phyloP scores from a whole-genome alignment of 345 rosid species.

The Gossypium longicalyx region DNA sequence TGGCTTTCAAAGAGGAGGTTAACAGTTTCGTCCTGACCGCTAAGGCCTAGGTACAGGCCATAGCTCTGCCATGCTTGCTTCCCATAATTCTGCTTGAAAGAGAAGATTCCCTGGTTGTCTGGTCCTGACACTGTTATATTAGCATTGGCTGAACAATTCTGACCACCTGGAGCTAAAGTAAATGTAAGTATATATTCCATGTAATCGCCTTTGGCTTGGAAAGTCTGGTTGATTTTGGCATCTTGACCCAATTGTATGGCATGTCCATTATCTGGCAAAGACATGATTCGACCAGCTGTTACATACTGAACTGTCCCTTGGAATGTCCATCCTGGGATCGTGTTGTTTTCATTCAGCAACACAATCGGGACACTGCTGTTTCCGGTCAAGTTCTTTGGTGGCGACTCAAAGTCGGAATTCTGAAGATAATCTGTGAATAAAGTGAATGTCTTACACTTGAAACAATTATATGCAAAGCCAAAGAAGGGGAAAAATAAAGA shows the following conservation, averaged over 20 bases:
- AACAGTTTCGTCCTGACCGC: slow-evolving; percentile 36
- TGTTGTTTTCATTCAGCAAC: slow-evolving; percentile 35
- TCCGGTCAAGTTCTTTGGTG: slow-evolving; percentile 30
- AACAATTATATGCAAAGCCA: background rate
- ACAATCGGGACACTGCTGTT: slow-evolving; percentile 26
- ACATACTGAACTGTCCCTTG: slow-evolving; percentile 43
- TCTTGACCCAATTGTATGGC: slow-evolving; percentile 52
- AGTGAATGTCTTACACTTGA: background rate
- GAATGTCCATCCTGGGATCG: slow-evolving; percentile 56
- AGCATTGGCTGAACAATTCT: slow-evolving; percentile 37
- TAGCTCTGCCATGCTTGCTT: slow-evolving; percentile 44
- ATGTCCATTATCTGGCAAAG: slow-evolving; percentile 43
- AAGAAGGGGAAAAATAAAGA: slow-evolving; percentile 5
- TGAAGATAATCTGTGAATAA: slow-evolving; percentile 36
- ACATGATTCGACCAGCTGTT: slow-evolving; percentile 23
- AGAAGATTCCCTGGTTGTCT: slow-evolving; percentile 33
- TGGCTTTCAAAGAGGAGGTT: slow-evolving; percentile 41
- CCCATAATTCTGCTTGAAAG: slow-evolving; percentile 31
- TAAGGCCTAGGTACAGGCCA: slow-evolving; percentile 41
- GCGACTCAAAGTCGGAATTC: slow-evolving; percentile 57
- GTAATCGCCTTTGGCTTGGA: slow-evolving; percentile 30
- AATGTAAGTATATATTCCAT: slow-evolving; percentile 45
- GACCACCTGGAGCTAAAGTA: slow-evolving; percentile 30
- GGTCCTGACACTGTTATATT: slow-evolving; percentile 40
- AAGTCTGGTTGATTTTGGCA: slow-evolving; percentile 53